A percentile compares a stretch with the other conserved stretches of the same genome.
phyloP scores from a whole-genome alignment of 306 rosid species.

The Glycine soja region DNA sequence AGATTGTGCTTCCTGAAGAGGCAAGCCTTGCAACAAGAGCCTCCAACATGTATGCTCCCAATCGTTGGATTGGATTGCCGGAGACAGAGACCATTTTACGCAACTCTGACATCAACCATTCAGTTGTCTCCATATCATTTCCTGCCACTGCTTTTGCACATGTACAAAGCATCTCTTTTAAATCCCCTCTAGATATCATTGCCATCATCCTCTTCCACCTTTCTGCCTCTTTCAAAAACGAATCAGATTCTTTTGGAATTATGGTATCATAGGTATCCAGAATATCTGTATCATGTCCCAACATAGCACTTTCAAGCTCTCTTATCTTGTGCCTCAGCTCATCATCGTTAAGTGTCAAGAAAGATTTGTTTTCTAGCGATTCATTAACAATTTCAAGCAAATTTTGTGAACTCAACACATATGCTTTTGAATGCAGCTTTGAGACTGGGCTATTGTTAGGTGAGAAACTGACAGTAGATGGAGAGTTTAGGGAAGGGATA shows the following conservation, averaged over 20 bases:
- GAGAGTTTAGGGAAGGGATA: slow-evolving; percentile 57
- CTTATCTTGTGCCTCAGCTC: slow-evolving; percentile 80
- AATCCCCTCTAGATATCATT: slow-evolving; percentile 68
- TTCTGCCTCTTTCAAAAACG: slow-evolving; percentile 54
- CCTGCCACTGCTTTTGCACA: slow-evolving; percentile 76
- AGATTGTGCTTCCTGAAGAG: slow-evolving; percentile 86
- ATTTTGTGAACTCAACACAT: slow-evolving; percentile 39
- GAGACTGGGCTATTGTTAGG: slow-evolving; percentile 67
- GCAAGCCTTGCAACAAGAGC: slow-evolving; percentile 86
- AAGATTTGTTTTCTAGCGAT: slow-evolving; percentile 64
- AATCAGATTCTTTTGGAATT: slow-evolving; percentile 45
- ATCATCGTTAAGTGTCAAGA: slow-evolving; percentile 59
- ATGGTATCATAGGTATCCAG: slow-evolving; percentile 45
- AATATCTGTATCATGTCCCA: slow-evolving; percentile 71
- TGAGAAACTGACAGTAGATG: slow-evolving; percentile 63
- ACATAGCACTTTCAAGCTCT: slow-evolving; percentile 83
- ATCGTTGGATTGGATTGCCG: slow-evolving; percentile 78
- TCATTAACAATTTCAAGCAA: slow-evolving; percentile 57
- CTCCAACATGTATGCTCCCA: slow-evolving; percentile 90
- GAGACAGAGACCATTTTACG: slow-evolving; percentile 79
- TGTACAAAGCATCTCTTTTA: slow-evolving; percentile 74
- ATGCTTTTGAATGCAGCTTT: slow-evolving; percentile 59
- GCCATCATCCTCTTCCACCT: slow-evolving; percentile 65
- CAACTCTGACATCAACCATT: slow-evolving; percentile 72
- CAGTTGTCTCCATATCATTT: slow-evolving; percentile 63